Base-by-base conservation (phyloP, 208 protist species). In the Trypanosoma conorhini region DNA sequence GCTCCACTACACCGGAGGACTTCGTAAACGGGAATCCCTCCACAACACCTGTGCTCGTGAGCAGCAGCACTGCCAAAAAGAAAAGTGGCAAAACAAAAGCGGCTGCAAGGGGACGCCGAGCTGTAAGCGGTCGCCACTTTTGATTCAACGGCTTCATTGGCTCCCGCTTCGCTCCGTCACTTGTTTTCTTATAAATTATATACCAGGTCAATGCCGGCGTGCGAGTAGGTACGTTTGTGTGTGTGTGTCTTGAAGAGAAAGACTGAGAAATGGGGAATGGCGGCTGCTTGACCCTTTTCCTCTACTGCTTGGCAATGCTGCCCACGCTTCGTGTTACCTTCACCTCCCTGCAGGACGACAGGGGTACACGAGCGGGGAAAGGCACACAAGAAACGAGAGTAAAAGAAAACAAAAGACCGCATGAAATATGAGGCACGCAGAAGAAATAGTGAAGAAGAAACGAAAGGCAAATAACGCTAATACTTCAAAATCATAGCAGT, bases 1-100 rank as follows among this genome's bases (percentile, higher is more conserved):
- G 80, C 77, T 96, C 87, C 26, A 74, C 83, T 5, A 97, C 89
- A 33, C 70, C 83, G 5, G 87, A 91, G 15, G 67, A 78, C 30
- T 38, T 62, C 19, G 62, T 56, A 62, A 92, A 97, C 3, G 87
- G 89, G 44, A 92, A 93, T 12, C 80, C 85, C 8, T 56, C 46
- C 0, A 50, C 70, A 4, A 26, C 31, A 67, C 19, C 46, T 4
- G 8, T 33, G 3, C 10, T 65, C 44, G 52, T 31, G 67, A 56
- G 26, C 17, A 50, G 44, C 10, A 57, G 21, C 50, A 76, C 24
- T 71, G 26, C 19, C 62, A 77, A 65, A 19, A 51, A 51, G 24
- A 55, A 35, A 15, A 30, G 5, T 24, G 55, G 17, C 12, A 44
- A 44, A 24, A 57, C 21, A 28, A 24, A 9, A 28, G 24, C 44